Conservation (phyloP, 108 stramenopile genomes). For the Cyclostephanos tholiformis region DNA sequence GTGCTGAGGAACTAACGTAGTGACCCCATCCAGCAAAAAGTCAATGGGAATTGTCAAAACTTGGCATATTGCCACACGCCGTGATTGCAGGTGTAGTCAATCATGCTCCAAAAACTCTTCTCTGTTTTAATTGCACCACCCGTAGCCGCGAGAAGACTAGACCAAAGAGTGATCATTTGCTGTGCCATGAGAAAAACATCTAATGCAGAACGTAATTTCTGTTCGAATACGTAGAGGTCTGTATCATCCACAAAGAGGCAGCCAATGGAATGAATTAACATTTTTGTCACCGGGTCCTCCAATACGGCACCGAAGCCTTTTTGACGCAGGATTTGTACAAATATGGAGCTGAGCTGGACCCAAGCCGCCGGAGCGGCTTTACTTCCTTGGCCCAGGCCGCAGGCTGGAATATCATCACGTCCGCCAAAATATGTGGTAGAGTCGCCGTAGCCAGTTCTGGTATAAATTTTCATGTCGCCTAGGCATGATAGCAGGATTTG, state of each 20-base stretch:
- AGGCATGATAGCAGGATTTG: not conserved
- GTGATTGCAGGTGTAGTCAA: not conserved
- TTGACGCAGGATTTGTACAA: not conserved
- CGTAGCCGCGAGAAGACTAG: not conserved
- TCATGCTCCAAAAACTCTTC: not conserved
- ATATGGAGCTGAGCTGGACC: slow-evolving; percentile 1
- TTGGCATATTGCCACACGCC: not conserved
- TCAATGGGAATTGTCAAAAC: not conserved
- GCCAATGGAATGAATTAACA: not conserved
- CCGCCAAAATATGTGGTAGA: no score
- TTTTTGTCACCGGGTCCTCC: not conserved
- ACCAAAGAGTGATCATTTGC: not conserved
- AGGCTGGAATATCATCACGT: no score
- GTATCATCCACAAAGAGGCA: slow-evolving; percentile 7
- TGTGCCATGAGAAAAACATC: not conserved
- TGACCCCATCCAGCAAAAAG: not conserved
- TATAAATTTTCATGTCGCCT: no score
- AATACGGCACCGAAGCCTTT: not conserved
- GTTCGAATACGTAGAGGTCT: not conserved
- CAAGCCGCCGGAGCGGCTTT: not conserved
- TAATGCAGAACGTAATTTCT: not conserved
- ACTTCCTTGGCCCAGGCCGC: no score
- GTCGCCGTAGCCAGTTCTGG: no score
- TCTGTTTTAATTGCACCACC: not conserved
- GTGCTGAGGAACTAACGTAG: not conserved